Evolutionary conservation across 371 early-diverging fungal species (phyloP).

Genomic region (Apophysomyces sp.): DNA sequence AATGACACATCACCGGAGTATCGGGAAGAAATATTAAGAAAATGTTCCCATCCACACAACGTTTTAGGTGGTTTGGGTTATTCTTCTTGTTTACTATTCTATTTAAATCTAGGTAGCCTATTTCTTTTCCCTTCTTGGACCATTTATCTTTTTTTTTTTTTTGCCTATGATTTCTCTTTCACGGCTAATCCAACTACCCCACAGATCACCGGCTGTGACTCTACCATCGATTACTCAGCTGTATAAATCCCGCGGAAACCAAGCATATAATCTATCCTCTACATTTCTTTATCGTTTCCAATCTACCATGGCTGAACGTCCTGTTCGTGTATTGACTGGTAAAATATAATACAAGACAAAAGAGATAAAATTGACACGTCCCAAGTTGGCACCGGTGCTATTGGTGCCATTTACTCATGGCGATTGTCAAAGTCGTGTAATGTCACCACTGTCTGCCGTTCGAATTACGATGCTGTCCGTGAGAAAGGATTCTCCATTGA

Average conservation of each 20-base stretch:
- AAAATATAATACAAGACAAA: neutral
- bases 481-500: conserved; percentile 66
- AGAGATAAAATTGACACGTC: neutral
- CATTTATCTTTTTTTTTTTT: too few species aligned
- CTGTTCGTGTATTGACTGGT: conserved; percentile 13
- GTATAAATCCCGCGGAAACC: neutral
- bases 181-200: too few species aligned
- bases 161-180: too few species aligned
- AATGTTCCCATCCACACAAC: too few species aligned
- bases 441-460: conserved; percentile 81
- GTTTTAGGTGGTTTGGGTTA: too few species aligned
- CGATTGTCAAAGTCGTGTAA: conserved; percentile 60
- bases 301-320: conserved; percentile 1
- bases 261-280: neutral
- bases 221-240: neutral
- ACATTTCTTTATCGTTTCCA: neutral
- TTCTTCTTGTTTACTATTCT: too few species aligned
- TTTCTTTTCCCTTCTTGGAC: too few species aligned
- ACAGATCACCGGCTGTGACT: too few species aligned
- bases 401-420: conserved; percentile 77
- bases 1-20: too few species aligned
- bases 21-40: too few species aligned
- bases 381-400: conserved; percentile 85
- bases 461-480: conserved; percentile 69
- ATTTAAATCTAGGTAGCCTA: too few species aligned